Base-by-base conservation (phyloP, 495 filamentous ascomycete genomes). In the Oidiodendron maius region DNA sequence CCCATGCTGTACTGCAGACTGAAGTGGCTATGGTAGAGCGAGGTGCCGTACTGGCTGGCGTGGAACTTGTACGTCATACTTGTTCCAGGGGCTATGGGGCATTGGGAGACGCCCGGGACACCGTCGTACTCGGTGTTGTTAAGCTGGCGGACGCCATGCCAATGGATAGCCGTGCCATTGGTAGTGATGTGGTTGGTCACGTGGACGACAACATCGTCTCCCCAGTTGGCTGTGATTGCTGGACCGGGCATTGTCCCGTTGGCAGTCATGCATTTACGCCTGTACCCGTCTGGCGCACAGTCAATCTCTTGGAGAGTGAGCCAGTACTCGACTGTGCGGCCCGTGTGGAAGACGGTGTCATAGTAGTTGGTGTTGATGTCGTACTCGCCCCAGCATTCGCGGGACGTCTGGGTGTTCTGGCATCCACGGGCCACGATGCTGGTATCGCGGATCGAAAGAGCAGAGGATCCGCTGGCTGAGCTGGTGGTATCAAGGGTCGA, bases 1-100 rank as follows among this genome's bases (percentile, higher is more conserved):
- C 76, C 76, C 46, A 76, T 68, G 36, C 64, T 67, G 42, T 71
- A 71, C 52, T 85, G 80, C 12, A 74, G 59, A 10, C 67, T 69
- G 53, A 74, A 80, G 55, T 85, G 82, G 23, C 64, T 71, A 55
- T 84, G 82, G 45, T 83, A 85, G 79, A 78, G 84, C 4, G 71
- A 66, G 0, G 72, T 72, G 2, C 81, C 82, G 51, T 84, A 83
- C 42, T 62, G 73, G 1, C 56, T 66, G 0, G 67, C 74, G 20
- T 63, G 60, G 44, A 74, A 82, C 22, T 54, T 70, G 55, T 84
- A 82, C 0, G 73, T 80, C 22, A 63, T 44, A n/a, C 50, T 57
- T 1, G 64, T 54, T 12, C 70, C 73, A 13, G 73, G 70, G 13
- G 64, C 53, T 12, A 68, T 57, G 8, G 70, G 70, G 53, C 73